Base-by-base conservation (phyloP, 345 rosid species). In the Arabidopsis arenosa region DNA sequence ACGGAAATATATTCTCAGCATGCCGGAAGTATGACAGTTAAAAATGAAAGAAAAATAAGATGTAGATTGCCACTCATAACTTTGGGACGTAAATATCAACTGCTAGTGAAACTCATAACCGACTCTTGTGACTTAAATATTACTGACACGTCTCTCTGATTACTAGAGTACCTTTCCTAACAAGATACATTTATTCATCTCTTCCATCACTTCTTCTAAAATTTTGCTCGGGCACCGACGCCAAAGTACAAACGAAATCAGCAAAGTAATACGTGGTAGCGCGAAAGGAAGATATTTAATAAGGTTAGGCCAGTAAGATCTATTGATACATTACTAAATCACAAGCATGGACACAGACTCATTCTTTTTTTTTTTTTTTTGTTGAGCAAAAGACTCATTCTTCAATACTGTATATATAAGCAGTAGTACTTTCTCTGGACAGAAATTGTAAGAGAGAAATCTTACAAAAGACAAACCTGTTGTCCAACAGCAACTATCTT, bases 401-500 rank as follows among this genome's bases (percentile, higher is more conserved):
- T 28, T 28, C 32, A 28, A 28, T 28, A 28, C 32, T 28, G 32
- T 28, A 40, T 11, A 75, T 9, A 26, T 18, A 61, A 30, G 40
- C 33, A 55, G 18, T 26, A 52, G 10, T 48, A 44, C 63, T 58
- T 52, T 56, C 55, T 5, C 33, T 21, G 36, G 60, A 66, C 66
- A 54, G 10, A 62, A 40, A 41, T 21, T 60, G 7, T 48, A 73
- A 33, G 40, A 57, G 48, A 39, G 3, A 66, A 45, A 58, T 66
- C 45, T 51, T 52, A 30, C 6, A 3, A 49, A 78, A 78, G 45
- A 52, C 87, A 83, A 74, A 95, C 98, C 98, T 95, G 97, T 77
- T 95, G 98, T 47, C 98, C 98, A 18, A 95, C 97, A 74, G 83
- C 93, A 79, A 86, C 87, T 70, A 92, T 84, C 86, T 84, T 89